Evolutionary conservation across 2,329 filamentous ascomycete species (phyloP), one percentile per base, ranked within the genome.

Genomic region (Xylariaceae sp.): DNA sequence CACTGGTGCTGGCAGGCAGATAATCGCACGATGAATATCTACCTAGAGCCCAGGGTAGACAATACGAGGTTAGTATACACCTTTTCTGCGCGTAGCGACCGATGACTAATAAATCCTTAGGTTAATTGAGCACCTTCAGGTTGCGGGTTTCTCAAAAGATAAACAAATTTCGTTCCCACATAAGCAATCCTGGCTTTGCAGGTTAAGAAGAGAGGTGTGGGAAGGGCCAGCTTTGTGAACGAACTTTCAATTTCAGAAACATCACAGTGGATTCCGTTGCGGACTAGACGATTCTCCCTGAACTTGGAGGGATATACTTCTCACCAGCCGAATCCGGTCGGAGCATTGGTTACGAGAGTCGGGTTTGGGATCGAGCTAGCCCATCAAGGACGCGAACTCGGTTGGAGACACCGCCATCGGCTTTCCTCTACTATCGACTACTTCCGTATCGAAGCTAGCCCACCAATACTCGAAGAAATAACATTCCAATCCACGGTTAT

Each of bases 1-100:
- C 94, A 99, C 70, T 92, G 87, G 76, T 88, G 87, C 62, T 87
- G 88, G 67, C 74, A 87, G 59, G 79, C 85, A 2, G 92, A 96
- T 68, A 80, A 84, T 62, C 78, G 94, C 59, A 97, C 92, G 1
- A 85, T 90, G 75, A 86, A 81, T 49, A 81, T 97, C 19, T 86
- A 89, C 67, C 72, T 97, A 63, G 94, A 99, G 73, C 94, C 94
- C 2, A 81, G 94, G 67, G 80, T 97, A 12, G 94, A 99, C 69
- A 97, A 99, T 69, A 75, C 79, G 53, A 92, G 88, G 92, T 96
- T 70, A 72, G 85, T 53, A 5, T 29, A 26, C 45, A 10, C 22
- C 19, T 29, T n/a, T n/a, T 3, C 12, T n/a, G 30, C 13, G 29
- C n/a, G 19, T 26, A 8, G 3, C 2, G 22, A 10, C 16, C 22